phyloP scores from a whole-genome alignment of 176 grass and related monocot species.

The Oryza coarctata region DNA sequence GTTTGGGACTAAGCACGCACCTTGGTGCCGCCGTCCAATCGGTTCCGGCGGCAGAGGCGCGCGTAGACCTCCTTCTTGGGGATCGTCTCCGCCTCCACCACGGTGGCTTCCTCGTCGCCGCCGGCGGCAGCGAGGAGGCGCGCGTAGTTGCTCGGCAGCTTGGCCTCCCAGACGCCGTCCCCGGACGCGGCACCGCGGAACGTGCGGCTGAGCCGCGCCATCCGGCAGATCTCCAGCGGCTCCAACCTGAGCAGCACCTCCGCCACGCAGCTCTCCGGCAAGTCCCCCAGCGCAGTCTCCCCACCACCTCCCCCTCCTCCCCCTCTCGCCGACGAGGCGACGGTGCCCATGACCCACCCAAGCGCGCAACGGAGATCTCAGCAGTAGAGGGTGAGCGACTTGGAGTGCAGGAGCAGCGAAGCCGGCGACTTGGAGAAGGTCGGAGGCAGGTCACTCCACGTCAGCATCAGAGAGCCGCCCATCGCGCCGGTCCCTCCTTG shows the following conservation, averaged over 20 bases:
- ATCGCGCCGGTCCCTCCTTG: constrained; percentile 38
- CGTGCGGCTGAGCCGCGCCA: constrained; percentile 68
- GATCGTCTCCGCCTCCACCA: constrained; percentile 30
- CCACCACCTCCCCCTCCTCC: background rate
- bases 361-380: constrained; percentile 21
- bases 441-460: constrained; percentile 27
- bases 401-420: constrained; percentile 83
- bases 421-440: constrained; percentile 55
- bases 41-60: constrained; percentile 60
- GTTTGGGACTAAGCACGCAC: constrained; percentile 22
- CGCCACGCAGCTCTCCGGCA: constrained; percentile 87
- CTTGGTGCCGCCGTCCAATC: constrained; percentile 71
- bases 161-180: constrained; percentile 77
- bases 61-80: constrained; percentile 86
- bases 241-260: constrained; percentile 88
- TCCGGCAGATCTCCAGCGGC: constrained; percentile 73
- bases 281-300: constrained; percentile 55
- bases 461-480: constrained; percentile 46
- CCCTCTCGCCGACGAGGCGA: constrained; percentile 44
- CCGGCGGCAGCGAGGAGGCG: constrained; percentile 52
- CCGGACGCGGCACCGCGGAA: constrained; percentile 74
- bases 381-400: constrained; percentile 73
- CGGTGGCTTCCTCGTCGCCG: constrained; percentile 3
- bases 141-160: constrained; percentile 82
- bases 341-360: constrained; percentile 52